A percentile compares a stretch with the other conserved stretches of the same genome.
Conservation (phyloP, 2,329 filamentous ascomycete species). For the Exophiala aquamarina region DNA sequence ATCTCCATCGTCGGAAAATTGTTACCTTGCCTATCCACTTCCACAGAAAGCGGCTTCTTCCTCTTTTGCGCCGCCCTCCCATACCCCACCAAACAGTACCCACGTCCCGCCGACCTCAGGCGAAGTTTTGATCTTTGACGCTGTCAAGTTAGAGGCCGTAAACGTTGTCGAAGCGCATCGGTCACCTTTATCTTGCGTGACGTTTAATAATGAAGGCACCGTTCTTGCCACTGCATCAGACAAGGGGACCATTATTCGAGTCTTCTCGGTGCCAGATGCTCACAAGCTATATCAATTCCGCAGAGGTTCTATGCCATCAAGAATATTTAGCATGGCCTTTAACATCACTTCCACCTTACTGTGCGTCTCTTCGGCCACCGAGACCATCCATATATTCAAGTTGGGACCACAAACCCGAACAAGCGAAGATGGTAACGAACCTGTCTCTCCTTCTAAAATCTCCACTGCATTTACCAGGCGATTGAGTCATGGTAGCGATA, state of each 20-base stretch:
- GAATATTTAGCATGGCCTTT: slow-evolving; percentile 99
- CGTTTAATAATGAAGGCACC: slow-evolving; percentile 88
- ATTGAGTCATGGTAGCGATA: slow-evolving; percentile 32
- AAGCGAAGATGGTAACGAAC: slow-evolving; percentile 18
- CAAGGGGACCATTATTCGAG: slow-evolving; percentile 94
- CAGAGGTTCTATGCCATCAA: slow-evolving; percentile 89
- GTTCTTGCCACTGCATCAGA: slow-evolving; percentile 92
- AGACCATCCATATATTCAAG: slow-evolving; percentile 96
- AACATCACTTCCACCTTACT: slow-evolving; percentile 90
- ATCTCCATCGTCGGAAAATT: slow-evolving; percentile 91
- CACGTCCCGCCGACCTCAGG: slow-evolving; percentile 84
- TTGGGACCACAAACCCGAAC: slow-evolving; percentile 47
- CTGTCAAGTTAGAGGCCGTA: slow-evolving; percentile 82
- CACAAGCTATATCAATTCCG: slow-evolving; percentile 96
- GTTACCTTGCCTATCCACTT: slow-evolving; percentile 90
- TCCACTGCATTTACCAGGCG: slow-evolving; percentile 19
- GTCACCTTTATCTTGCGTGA: slow-evolving; percentile 84
- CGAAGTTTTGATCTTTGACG: slow-evolving; percentile 90
- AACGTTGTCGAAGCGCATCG: slow-evolving; percentile 96
- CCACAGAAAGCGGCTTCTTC: slow-evolving; percentile 62
- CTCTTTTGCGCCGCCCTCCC: slow-evolving; percentile 64
- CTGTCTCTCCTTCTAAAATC: slow-evolving; percentile 21
- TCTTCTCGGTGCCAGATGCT: slow-evolving; percentile 87
- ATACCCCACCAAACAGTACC: slow-evolving; percentile 77
- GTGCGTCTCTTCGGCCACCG: slow-evolving; percentile 92